These are phyloP conservation scores for Penicillium egyptiacum DNA, from an alignment of 495 filamentous ascomycete genomes.

Conservation along the genomic window DNA sequence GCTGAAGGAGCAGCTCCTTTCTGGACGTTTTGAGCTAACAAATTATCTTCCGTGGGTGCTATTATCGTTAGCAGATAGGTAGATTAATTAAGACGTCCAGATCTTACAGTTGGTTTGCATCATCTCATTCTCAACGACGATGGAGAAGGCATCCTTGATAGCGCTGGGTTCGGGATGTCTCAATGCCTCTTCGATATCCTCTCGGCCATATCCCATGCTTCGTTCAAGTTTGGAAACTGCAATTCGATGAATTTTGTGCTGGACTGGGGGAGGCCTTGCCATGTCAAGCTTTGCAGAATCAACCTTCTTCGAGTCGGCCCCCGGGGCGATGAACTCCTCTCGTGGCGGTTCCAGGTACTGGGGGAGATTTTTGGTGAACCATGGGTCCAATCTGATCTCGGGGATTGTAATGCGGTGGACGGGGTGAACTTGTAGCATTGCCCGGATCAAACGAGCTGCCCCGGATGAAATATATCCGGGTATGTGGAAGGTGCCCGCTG, in stretches of 20 bases:
- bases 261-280: slow-evolving; percentile 70
- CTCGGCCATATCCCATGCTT: slow-evolving; percentile 94
- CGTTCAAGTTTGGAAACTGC: slow-evolving; percentile 93
- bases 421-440: slow-evolving; percentile 93
- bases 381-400: slow-evolving; percentile 91
- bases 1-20: slow-evolving; percentile 22
- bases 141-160: slow-evolving; percentile 98
- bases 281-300: slow-evolving; percentile 75
- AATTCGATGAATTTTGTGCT: slow-evolving; percentile 85
- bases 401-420: slow-evolving; percentile 89
- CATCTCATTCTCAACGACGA: slow-evolving; percentile 94
- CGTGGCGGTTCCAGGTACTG: slow-evolving; percentile 84
- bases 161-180: slow-evolving; percentile 90
- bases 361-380: slow-evolving; percentile 86
- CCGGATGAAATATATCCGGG: slow-evolving; percentile 85
- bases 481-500: slow-evolving; percentile 84
- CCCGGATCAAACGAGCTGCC: slow-evolving; percentile 80
- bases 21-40: slow-evolving; percentile 33
- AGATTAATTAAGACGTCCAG: not conserved
- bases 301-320: slow-evolving; percentile 87
- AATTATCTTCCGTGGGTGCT: slow-evolving; percentile 47
- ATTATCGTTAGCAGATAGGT: slow-evolving; percentile 17
- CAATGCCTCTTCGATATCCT: slow-evolving; percentile 92
- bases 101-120: slow-evolving; percentile 87
- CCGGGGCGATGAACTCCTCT: slow-evolving; percentile 89